Conservation (phyloP, 768 basidiomycete genomes). For the Trichaptum fuscoviolaceum region DNA sequence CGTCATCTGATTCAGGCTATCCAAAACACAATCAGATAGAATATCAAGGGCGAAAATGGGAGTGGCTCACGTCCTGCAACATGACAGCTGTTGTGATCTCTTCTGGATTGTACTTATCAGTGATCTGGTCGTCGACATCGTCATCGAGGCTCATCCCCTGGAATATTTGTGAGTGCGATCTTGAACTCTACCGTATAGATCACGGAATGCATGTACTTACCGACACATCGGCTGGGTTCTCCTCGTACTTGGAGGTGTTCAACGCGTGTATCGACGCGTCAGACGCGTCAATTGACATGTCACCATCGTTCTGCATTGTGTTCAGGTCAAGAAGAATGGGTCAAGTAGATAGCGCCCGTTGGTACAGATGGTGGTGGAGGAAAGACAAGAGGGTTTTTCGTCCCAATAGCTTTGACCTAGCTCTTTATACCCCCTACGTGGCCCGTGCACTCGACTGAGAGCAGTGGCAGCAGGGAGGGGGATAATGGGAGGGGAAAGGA, state of each 20-base stretch:
- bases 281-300: background rate
- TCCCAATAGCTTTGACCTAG: background rate
- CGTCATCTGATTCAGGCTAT: background rate
- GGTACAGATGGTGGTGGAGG: background rate
- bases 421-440: background rate
- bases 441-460: background rate
- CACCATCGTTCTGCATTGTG: background rate
- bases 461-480: background rate
- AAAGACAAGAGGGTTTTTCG: background rate
- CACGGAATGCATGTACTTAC: background rate
- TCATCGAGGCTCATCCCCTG: background rate
- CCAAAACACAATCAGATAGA: background rate
- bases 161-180: background rate
- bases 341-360: background rate
- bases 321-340: background rate
- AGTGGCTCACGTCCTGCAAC: conserved; percentile 2
- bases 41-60: background rate
- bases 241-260: background rate
- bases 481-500: background rate
- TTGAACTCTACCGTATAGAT: background rate
- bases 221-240: background rate
- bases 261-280: background rate
- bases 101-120: background rate
- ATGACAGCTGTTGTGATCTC: conserved; percentile 2
- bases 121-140: background rate